These are phyloP conservation scores for Fraxinus pennsylvanica DNA, from an alignment of 257 asterid species.

Conservation along the genomic window DNA sequence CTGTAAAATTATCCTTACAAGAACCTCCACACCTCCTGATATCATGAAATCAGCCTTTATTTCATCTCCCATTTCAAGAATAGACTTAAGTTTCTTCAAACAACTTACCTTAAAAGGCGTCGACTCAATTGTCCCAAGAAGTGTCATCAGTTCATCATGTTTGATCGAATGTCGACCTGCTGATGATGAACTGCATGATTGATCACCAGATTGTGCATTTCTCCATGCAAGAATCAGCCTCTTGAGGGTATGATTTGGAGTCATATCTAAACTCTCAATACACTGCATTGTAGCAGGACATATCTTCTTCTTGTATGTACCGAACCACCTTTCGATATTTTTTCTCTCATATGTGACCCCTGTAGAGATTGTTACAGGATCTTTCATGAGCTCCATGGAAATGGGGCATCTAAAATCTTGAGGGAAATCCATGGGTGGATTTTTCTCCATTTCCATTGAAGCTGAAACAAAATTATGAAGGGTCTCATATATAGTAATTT, in stretches of 20 bases:
- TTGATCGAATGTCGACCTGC: slow-evolving; percentile 6
- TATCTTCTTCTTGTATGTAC: slow-evolving; percentile 56
- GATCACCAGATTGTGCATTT: slow-evolving; percentile 17
- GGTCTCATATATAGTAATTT: no score
- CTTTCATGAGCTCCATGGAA: slow-evolving; percentile 91
- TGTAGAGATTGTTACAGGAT: slow-evolving; percentile 79
- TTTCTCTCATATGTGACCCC: slow-evolving; percentile 85
- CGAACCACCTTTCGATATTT: slow-evolving; percentile 75
- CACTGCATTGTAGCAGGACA: slow-evolving; percentile 90
- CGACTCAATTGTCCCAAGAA: slow-evolving; percentile 51
- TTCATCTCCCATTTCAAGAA: slow-evolving; percentile 46
- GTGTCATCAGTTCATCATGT: slow-evolving; percentile 48
- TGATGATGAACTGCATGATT: slow-evolving; percentile 14
- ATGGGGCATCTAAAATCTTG: slow-evolving; percentile 75
- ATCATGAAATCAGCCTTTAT: slow-evolving; percentile 50
- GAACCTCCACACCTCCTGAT: slow-evolving; percentile 62
- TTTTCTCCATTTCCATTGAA: slow-evolving; percentile 25
- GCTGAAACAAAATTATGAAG: slow-evolving; percentile 2
- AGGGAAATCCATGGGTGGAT: slow-evolving; percentile 56
- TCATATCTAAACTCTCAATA: slow-evolving; percentile 43
- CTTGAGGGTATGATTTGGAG: slow-evolving; percentile 81
- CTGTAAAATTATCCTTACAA: slow-evolving; percentile 56
- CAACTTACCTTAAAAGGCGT: slow-evolving; percentile 75
- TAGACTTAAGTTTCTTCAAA: slow-evolving; percentile 45
- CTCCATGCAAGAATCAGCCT: slow-evolving; percentile 64